Percentiles rank a stretch among this genome's conserved stretches.
phyloP scores from a whole-genome alignment of 129 eudicot genomes.

The Ambrosia artemisiifolia region DNA sequence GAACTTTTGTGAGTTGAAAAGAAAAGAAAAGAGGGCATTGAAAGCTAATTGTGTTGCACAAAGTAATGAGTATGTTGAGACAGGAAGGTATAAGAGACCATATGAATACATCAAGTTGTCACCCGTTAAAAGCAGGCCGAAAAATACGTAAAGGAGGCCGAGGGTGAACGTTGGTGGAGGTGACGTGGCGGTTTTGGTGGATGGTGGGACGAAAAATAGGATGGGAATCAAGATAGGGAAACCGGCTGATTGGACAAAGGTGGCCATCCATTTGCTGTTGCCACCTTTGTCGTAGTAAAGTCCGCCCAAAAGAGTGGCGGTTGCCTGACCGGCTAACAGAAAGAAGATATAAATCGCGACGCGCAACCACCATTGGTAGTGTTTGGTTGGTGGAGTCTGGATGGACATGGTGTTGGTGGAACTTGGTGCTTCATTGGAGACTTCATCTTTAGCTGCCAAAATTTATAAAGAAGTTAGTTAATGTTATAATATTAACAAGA shows the following conservation, averaged over 20 bases:
- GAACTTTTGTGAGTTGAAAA: conserved; percentile 57
- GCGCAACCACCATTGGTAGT: conserved; percentile 52
- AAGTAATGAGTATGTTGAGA: conserved; percentile 58
- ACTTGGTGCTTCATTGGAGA: not conserved
- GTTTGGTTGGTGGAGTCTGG: conserved; percentile 19
- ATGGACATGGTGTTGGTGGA: conserved; percentile 11
- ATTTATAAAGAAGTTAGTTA: not conserved
- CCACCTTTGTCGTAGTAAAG: conserved; percentile 68
- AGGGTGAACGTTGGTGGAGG: conserved; percentile 32
- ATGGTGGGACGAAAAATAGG: conserved; percentile 26
- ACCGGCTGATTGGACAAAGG: conserved; percentile 63
- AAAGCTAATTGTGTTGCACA: conserved; percentile 70
- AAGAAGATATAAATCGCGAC: conserved; percentile 36
- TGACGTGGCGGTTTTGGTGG: conserved; percentile 1
- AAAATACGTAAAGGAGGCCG: conserved; percentile 41
- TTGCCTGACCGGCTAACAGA: conserved; percentile 53
- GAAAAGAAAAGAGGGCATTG: conserved; percentile 53
- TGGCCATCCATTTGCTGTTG: conserved; percentile 72
- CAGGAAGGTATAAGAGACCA: conserved; percentile 62
- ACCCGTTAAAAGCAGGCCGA: conserved; percentile 49
- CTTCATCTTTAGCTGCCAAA: conserved; percentile 20
- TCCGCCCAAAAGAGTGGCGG: conserved; percentile 57
- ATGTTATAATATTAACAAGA: not conserved
- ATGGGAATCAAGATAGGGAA: conserved; percentile 57
- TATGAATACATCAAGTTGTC: conserved; percentile 64